Conservation (phyloP, 148 eudicot species). For the Persicaria tinctoria region DNA sequence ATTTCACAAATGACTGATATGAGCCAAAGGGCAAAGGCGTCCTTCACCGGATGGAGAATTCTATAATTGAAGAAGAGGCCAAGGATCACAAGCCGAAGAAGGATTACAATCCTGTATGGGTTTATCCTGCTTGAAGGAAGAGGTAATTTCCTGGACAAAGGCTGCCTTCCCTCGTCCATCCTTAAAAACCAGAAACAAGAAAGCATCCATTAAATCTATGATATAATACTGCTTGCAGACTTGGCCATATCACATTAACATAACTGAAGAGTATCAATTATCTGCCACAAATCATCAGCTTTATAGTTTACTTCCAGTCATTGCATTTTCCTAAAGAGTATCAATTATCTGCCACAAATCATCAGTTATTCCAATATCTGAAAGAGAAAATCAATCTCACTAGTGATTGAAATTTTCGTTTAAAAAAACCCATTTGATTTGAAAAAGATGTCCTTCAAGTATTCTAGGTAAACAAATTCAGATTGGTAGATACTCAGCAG, state of each 20-base stretch:
- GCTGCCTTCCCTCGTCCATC: conserved; percentile 98
- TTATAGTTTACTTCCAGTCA: background rate
- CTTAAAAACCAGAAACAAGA: conserved; percentile 28
- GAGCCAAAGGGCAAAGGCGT: conserved; percentile 82
- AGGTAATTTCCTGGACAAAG: conserved; percentile 80
- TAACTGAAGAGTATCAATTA: no score
- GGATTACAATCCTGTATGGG: conserved; percentile 75
- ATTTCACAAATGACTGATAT: conserved; percentile 86
- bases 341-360: background rate
- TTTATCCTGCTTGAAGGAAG: conserved; percentile 88
- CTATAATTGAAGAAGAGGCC: conserved; percentile 84
- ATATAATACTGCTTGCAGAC: background rate
- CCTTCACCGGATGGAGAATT: conserved; percentile 75
- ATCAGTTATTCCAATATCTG: background rate
- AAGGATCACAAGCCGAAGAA: conserved; percentile 67
- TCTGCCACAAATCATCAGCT: no score
- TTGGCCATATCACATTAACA: background rate
- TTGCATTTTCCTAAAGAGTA: background rate
- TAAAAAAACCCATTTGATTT: no score
- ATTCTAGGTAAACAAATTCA: background rate
- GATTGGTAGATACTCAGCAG: background rate
- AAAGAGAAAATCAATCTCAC: background rate
- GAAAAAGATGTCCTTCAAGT: background rate
- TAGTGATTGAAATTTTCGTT: background rate
- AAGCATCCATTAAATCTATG: background rate